Percentiles rank a stretch among this genome's conserved stretches.
phyloP scores from a whole-genome alignment of 2,329 filamentous ascomycete genomes.

The Fusarium mundagurra region DNA sequence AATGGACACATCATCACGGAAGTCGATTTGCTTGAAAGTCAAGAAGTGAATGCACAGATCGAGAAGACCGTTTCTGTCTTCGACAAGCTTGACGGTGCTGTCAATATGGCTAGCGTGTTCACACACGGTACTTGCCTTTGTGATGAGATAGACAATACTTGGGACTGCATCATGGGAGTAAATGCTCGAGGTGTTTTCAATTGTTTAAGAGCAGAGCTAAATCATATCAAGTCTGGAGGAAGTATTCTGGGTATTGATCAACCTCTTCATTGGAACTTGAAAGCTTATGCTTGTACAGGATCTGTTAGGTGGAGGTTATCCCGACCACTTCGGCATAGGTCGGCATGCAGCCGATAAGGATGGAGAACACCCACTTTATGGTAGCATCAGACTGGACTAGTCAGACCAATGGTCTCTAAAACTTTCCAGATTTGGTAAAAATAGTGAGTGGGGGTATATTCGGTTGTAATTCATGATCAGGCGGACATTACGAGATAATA shows the following conservation, averaged over 20 bases:
- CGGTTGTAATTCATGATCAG: neutral
- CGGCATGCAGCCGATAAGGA: neutral
- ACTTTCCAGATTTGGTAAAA: neutral
- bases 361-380: neutral
- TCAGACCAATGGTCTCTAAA: neutral
- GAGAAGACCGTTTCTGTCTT: neutral
- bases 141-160: neutral
- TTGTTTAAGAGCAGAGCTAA: neutral
- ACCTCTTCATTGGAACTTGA: rapidly evolving
- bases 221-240: neutral
- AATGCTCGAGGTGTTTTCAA: neutral
- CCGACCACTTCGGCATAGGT: neutral
- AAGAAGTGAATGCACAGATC: rapidly evolving
- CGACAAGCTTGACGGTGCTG: neutral
- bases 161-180: neutral
- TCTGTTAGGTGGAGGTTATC: neutral
- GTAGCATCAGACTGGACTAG: neutral
- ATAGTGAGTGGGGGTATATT: neutral
- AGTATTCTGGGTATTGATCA: neutral
- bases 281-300: too few relatives aligned
- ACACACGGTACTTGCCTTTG: neutral
- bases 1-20: neutral
- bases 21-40: neutral
- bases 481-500: neutral
- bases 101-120: neutral